Base-by-base conservation (phyloP, 768 basidiomycete species). In the Boletellus ananas region DNA sequence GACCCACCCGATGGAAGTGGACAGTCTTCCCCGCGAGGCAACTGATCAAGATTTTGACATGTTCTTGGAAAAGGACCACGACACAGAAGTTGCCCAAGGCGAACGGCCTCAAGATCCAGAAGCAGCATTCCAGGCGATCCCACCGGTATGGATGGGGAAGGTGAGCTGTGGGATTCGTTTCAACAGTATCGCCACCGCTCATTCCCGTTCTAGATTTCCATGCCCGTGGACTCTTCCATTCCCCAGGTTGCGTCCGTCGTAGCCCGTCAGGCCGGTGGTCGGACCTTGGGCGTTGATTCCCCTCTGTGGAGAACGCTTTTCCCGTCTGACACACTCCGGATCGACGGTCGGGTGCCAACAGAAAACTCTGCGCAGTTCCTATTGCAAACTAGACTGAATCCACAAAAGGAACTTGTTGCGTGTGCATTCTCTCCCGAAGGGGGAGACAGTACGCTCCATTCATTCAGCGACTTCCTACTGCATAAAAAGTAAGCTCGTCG, bases 11-110 rank as follows among this genome's bases (percentile, higher is more conserved):
- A 75, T 79, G 56, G 80, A 77, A 59, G 68, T 69, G 35, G 75
- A 73, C 23, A 33, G 55, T 50, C 41, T 57, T 18, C 58, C 62
- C 16, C 59, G 57, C 43, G 79, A 76, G 52, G 76, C 83, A 10
- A 81, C 83, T 46, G 90, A 91, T 67, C 79, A 83, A 54, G 90
- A 91, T 64, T 91, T 94, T 59, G 90, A 92, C 58, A 87, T 91
- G 83, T 85, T 91, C 60, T 69, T 94, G 34, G 81, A 87, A 50
- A 79, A 84, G 52, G 78, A 80, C 14, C 66, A 74, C 25, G 73
- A 76, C 1, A 53, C 58, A 14, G 66, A 59, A 4, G 57, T 67
- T 34, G 59, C 56, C 42, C 60, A 44, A 45, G 58, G 39, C 14
- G 49, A 54, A 38, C 58, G 51, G 29, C 62, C 62, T 14, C 77